Percentiles rank a stretch among this genome's conserved stretches.
Evolutionary conservation across 352 stramenopile species (phyloP).

Genomic region (Phytophthora ohioensis): DNA sequence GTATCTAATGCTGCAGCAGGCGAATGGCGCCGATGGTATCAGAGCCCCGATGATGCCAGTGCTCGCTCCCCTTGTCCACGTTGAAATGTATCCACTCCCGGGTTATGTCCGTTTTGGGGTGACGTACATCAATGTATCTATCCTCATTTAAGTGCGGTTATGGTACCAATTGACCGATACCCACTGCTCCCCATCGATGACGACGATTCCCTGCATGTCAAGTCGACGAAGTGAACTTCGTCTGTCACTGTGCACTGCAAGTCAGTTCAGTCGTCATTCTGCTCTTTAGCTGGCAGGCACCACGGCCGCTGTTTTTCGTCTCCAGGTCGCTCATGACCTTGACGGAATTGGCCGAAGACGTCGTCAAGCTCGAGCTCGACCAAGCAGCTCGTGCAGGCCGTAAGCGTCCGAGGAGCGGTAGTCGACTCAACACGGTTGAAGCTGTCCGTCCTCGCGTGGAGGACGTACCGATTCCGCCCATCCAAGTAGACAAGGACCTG

Average conservation of each 20-base stretch:
- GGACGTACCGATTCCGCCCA: conserved; percentile 31
- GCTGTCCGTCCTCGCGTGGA: conserved; percentile 6
- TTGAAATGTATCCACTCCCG: conserved; percentile 23
- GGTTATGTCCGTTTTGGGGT: conserved; percentile 3
- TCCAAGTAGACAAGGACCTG: conserved; percentile 52
- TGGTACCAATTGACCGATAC: conserved; percentile 7
- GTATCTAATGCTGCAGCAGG: conserved; percentile 17
- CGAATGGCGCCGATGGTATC: conserved; percentile 21
- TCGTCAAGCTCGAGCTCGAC: conserved; percentile 13
- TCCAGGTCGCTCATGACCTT: conserved; percentile 24
- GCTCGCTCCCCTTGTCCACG: conserved; percentile 1
- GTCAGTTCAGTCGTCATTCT: conserved; percentile 37
- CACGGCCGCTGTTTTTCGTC: neutral
- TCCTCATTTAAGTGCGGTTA: neutral
- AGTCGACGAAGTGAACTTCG: conserved; percentile 32
- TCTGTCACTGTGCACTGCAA: conserved; percentile 24
- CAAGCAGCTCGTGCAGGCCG: conserved; percentile 3
- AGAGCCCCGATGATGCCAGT: conserved; percentile 20
- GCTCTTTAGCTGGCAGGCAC: conserved; percentile 14
- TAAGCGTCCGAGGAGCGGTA: conserved; percentile 26
- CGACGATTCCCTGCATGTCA: conserved; percentile 27
- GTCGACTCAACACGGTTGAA: conserved; percentile 12
- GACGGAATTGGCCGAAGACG: conserved; percentile 25
- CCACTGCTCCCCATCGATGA: conserved; percentile 3
- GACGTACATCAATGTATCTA: conserved; percentile 10